Conservation (phyloP, 805 yeast genomes). For the Barnettozyma botsteinii region DNA sequence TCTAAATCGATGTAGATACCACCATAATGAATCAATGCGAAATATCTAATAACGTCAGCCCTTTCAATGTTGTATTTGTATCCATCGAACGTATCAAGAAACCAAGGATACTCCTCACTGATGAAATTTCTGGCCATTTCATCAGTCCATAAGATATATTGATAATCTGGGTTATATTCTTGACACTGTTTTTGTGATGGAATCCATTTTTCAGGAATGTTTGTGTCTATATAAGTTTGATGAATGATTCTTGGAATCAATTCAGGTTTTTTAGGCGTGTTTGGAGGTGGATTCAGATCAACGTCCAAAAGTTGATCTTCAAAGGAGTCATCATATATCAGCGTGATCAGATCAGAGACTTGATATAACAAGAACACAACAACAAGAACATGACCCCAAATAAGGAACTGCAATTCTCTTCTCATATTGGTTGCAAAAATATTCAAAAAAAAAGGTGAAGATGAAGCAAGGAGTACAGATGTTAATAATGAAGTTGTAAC, state of each 20-base stretch:
- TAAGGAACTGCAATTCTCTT: slow-evolving; percentile 56
- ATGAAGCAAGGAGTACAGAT: background rate
- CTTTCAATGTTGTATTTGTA: slow-evolving; percentile 81
- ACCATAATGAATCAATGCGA: slow-evolving; percentile 76
- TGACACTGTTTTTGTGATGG: slow-evolving; percentile 71
- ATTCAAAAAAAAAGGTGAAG: background rate
- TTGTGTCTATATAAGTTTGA: slow-evolving; percentile 79
- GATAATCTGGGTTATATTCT: slow-evolving; percentile 80
- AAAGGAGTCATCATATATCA: slow-evolving; percentile 67
- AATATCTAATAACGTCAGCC: slow-evolving; percentile 88
- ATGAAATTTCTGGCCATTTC: slow-evolving; percentile 75
- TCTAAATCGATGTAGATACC: slow-evolving; percentile 89
- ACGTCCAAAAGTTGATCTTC: slow-evolving; percentile 55
- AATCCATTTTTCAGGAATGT: slow-evolving; percentile 78
- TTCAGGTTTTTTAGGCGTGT: slow-evolving; percentile 40
- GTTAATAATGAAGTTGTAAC: too few relatives aligned
- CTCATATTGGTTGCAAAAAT: slow-evolving; percentile 38
- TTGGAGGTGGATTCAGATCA: slow-evolving; percentile 52
- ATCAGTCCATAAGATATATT: slow-evolving; percentile 89
- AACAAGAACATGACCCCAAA: slow-evolving; percentile 51
- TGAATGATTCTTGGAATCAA: slow-evolving; percentile 87
- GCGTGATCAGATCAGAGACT: slow-evolving; percentile 65
- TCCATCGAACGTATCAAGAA: slow-evolving; percentile 66
- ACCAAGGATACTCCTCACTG: slow-evolving; percentile 80
- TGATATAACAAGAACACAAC: slow-evolving; percentile 43